Base-by-base conservation (phyloP, 129 eudicot species). In the Chrysanthemum makinoi region DNA sequence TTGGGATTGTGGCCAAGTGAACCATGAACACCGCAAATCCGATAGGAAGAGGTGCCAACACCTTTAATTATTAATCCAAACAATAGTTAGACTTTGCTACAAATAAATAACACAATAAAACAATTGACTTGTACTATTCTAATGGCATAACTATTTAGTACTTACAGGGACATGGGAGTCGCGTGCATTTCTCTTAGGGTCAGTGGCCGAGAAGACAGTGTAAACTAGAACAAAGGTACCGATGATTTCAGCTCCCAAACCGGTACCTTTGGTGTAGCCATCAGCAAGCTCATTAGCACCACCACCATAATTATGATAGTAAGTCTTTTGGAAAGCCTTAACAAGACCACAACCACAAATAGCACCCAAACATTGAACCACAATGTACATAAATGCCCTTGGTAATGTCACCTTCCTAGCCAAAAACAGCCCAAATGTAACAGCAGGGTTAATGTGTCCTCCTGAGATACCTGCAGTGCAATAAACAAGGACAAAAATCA, bases 11-110 rank as follows among this genome's bases (percentile, higher is more conserved):
- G 35, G 93, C 93, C 78, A 87, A 62, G 83, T 84, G 93, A 70
- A 87, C 93, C 93, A 87, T 84, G 83, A 87, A 87, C 61, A 87
- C 93, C 0, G 93, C 93, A 48, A 87, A 87, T 72, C 93, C 93
- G 22, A 87, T 87, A 0, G 93, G 93, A 2, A 87, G 89, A 69
- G 94, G 94, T 55, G 94, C 94, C 85, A 87, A 74, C 13, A 84
- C 89, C 89, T 87, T 24, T 43, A 33, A 75, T 49, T 17, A 62
- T 55, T 33, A 33, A 18, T 0, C 17, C 11, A 17, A 51, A 60
- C 15, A 62, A 52, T 35, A 3, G 48, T 6, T 54, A 17, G 0
- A 5, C 4, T n/a, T n/a, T 54, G 59, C 16, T 6, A 13, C 12
- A 2, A 39, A 39, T 39, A 39, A 2, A 39, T 1, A 39, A 6